These are phyloP conservation scores for Boechera retrofracta DNA, from an alignment of 345 rosid genomes.

Conservation along the genomic window DNA sequence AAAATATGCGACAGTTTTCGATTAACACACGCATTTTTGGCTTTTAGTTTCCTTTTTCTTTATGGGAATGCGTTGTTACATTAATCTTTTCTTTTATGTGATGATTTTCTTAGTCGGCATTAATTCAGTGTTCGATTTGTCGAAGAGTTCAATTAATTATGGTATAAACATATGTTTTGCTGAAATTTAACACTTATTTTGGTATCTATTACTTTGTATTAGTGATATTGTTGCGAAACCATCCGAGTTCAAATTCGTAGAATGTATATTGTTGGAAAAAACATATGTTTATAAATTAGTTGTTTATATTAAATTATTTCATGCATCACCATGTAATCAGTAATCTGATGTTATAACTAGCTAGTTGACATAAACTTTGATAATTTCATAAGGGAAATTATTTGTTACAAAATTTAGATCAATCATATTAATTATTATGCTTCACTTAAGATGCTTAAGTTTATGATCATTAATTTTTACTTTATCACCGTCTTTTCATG, in stretches of 20 bases:
- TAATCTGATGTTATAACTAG: background rate
- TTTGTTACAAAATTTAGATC: background rate
- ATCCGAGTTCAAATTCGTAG: background rate
- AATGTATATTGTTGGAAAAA: too few relatives aligned
- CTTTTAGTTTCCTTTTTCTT: background rate
- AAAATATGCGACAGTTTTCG: background rate
- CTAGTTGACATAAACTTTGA: background rate
- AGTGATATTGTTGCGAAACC: too few relatives aligned
- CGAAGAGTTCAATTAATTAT: too few relatives aligned
- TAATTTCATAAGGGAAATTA: background rate
- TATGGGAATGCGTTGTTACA: background rate
- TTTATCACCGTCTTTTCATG: conserved; percentile 18
- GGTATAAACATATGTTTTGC: background rate
- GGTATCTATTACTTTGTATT: background rate
- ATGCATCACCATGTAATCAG: background rate
- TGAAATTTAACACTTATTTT: background rate
- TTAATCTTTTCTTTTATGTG: background rate
- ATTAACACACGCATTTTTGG: background rate
- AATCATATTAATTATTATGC: background rate
- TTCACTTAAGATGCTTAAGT: conserved; percentile 18
- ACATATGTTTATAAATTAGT: background rate
- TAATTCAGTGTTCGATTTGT: background rate
- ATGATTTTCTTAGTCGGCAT: background rate
- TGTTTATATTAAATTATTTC: background rate
- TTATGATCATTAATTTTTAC: conserved; percentile 26